These are phyloP conservation scores for Toxoplasma gondii DNA, from an alignment of 169 alveolate species.

Conservation along the genomic window DNA sequence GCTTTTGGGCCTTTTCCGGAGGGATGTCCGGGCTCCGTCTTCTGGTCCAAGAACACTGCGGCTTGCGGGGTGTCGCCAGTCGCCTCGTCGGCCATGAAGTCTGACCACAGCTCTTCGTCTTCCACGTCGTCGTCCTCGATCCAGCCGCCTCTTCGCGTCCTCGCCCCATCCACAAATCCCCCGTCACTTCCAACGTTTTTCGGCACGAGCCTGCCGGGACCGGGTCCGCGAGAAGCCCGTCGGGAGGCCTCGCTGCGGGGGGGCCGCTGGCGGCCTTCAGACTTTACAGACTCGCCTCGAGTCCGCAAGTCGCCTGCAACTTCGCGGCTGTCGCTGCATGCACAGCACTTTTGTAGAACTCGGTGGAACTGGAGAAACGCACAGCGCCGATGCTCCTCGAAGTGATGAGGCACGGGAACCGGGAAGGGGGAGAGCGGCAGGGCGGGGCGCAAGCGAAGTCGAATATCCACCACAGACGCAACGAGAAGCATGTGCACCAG, in stretches of 20 bases:
- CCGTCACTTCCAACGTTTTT: neutral
- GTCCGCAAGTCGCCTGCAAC: neutral
- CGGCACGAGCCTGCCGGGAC: neutral
- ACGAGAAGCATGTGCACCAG: conserved; percentile 1
- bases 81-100: neutral
- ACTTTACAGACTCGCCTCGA: neutral
- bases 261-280: neutral
- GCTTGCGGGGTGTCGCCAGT: neutral
- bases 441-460: neutral
- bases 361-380: neutral
- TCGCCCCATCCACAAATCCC: neutral
- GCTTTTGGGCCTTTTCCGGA: neutral
- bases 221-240: neutral
- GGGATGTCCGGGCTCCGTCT: neutral
- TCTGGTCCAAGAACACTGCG: neutral
- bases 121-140: neutral
- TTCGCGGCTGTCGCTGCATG: neutral
- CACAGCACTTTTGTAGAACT: neutral
- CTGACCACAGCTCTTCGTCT: neutral
- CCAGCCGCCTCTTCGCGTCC: neutral
- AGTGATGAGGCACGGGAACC: neutral
- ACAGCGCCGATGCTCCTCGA: neutral
- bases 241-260: neutral
- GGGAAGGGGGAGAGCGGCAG: conserved; percentile 29
- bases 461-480: conserved; percentile 18